Percentiles rank a stretch among this genome's conserved stretches.
Conservation (phyloP, 2,329 filamentous ascomycete genomes). For the Nigrograna mackinnonii region DNA sequence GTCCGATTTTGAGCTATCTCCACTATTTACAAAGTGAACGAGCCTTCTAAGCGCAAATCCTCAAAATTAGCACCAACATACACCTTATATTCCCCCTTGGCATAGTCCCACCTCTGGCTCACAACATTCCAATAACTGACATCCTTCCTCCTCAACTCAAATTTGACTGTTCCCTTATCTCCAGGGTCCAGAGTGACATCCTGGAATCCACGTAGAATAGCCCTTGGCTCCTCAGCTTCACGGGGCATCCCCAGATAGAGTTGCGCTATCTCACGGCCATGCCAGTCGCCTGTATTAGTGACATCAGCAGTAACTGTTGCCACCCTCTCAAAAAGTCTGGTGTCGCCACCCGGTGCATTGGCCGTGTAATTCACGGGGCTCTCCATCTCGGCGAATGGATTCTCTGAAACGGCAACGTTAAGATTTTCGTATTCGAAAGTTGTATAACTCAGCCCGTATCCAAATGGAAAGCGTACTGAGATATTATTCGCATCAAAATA, state of each 20-base stretch:
- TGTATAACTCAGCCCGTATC: conserved; percentile 75
- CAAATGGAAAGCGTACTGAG: conserved; percentile 78
- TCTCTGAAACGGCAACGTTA: conserved; percentile 63
- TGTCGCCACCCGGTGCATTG: conserved; percentile 47
- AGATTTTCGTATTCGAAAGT: conserved; percentile 71
- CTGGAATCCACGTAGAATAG: conserved; percentile 52
- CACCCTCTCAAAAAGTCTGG: conserved; percentile 66
- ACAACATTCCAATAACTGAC: conserved; percentile 82
- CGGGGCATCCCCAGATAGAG: conserved; percentile 57
- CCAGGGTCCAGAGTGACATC: conserved; percentile 59
- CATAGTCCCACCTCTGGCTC: conserved; percentile 83
- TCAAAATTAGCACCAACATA: no score
- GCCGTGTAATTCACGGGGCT: conserved; percentile 37
- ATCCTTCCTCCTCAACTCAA: conserved; percentile 75
- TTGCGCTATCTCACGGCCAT: conserved; percentile 58
- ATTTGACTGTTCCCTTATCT: conserved; percentile 65
- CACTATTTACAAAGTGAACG: no score
- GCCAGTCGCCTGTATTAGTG: conserved; percentile 66
- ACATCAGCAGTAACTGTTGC: conserved; percentile 70
- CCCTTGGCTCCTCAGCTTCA: conserved; percentile 54
- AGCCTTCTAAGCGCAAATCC: no score
- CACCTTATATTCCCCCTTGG: no score
- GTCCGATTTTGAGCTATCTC: no score
- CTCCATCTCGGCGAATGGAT: conserved; percentile 43
- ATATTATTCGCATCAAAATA: conserved; percentile 69